Percentiles rank a stretch among this genome's conserved stretches.
Conservation (phyloP, 2,329 filamentous ascomycete species). For the Thielaviopsis euricoi region DNA sequence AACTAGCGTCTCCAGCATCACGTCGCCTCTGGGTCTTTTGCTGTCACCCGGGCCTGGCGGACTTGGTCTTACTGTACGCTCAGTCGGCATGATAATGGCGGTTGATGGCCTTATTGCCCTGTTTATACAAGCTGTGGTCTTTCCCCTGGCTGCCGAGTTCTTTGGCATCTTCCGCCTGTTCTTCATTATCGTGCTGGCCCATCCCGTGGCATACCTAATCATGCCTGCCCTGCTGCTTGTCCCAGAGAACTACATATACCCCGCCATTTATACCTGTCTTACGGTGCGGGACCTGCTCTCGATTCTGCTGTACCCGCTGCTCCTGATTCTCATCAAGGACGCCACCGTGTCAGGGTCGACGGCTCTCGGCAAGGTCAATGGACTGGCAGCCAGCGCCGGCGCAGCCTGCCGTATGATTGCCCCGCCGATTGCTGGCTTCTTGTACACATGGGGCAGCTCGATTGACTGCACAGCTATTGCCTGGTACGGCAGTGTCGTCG, state of each 20-base stretch:
- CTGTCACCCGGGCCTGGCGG: slow-evolving; percentile 34
- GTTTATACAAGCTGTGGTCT: slow-evolving; percentile 42
- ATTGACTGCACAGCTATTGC: slow-evolving; percentile 43
- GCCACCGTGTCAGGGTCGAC: slow-evolving; percentile 35
- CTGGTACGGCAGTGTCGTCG: slow-evolving; percentile 45
- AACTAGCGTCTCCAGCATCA: slow-evolving; percentile 17
- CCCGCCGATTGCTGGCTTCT: slow-evolving; percentile 45
- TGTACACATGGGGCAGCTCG: slow-evolving; percentile 41
- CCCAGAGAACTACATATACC: slow-evolving; percentile 32
- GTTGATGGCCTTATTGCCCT: slow-evolving; percentile 42
- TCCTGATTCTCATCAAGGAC: slow-evolving; percentile 53
- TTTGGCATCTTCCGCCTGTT: slow-evolving; percentile 45
- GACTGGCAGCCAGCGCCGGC: slow-evolving; percentile 47
- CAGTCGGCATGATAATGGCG: slow-evolving; percentile 45
- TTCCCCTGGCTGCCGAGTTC: slow-evolving; percentile 40
- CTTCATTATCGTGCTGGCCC: slow-evolving; percentile 39
- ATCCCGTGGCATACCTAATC: slow-evolving; percentile 43
- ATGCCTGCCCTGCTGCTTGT: slow-evolving; percentile 42
- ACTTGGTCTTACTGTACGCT: slow-evolving; percentile 43
- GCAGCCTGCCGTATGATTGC: slow-evolving; percentile 52
- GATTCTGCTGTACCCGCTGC: slow-evolving; percentile 48
- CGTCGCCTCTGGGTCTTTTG: slow-evolving; percentile 12
- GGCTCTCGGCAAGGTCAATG: slow-evolving; percentile 48
- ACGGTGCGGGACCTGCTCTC: slow-evolving; percentile 42
- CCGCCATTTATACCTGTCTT: slow-evolving; percentile 42